Evolutionary conservation across 805 yeast species (phyloP), one percentile per base, ranked within the genome.

Genomic region (Tetrapisispora pingtungensis): DNA sequence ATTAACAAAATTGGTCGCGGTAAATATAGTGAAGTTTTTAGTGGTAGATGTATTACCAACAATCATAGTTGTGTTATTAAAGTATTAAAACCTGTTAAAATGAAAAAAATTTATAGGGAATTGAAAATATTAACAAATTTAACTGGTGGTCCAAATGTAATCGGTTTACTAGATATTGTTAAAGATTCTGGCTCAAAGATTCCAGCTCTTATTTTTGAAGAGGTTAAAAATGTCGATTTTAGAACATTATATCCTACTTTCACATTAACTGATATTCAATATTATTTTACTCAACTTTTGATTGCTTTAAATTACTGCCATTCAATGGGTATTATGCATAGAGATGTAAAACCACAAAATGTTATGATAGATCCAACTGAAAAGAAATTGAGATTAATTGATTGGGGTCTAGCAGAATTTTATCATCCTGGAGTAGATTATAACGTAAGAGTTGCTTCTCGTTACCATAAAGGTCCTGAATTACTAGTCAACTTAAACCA

Each of bases 401-500:
- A 88, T 67, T 88, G 96, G 96, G 96, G 96, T 14, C 68, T 88
- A 48, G 96, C 96, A 7, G 96, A 88, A 62, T 88, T 84, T 59
- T 88, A 88, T 64, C 96, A 88, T 59, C 81, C 84, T 2, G 93
- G 90, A 5, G 84, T 83, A 41, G 94, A 86, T 53, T 88, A 85
- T 66, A 88, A 88, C 57, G 95, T 86, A 19, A 74, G 96, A 49
- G 96, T 88, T 31, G 96, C 96, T 0, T 83, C 94, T 6, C 75
- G 96, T 48, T 87, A 85, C 65, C 87, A 82, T 66, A 88, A 88
- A 67, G 96, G 95, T 10, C 96, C 96, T 1, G 96, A 88, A 66
- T 70, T 88, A 52, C 71, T 88, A 46, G 86, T 88, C 10, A 88
- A 88, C 59, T 74, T 78, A 55, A 81, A 85, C 53, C 80, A 77